Evolutionary conservation across 306 rosid species (phyloP).

Genomic region (Acmispon strigosus): DNA sequence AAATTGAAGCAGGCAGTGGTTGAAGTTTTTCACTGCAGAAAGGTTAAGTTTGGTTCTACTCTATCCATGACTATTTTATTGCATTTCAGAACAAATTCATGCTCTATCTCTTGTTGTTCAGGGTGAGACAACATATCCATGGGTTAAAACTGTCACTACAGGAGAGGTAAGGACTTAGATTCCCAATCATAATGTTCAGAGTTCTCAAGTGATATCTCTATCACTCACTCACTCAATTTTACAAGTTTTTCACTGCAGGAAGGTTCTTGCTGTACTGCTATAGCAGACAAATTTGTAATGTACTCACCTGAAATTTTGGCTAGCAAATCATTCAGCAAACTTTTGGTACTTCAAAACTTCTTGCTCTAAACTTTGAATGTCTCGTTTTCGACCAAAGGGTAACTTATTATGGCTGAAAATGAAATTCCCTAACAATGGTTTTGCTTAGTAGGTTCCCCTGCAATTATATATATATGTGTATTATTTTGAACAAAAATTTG

Average conservation of each 20-base stretch:
- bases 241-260: constrained; percentile 35
- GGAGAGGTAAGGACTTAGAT: constrained; percentile 43
- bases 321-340: constrained; percentile 65
- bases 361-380: neutral
- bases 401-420: too few relatives aligned
- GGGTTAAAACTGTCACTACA: constrained; percentile 51
- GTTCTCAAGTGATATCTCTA: neutral
- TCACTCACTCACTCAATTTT: too few relatives aligned
- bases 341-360: constrained; percentile 47
- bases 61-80: neutral
- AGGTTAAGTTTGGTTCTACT: constrained; percentile 37
- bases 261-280: constrained; percentile 57
- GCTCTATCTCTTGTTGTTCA: constrained; percentile 16
- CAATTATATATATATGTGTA: too few relatives aligned
- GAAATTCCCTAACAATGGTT: too few relatives aligned
- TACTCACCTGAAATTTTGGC: constrained; percentile 61
- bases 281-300: constrained; percentile 59
- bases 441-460: too few relatives aligned
- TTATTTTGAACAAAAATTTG: neutral
- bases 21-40: constrained; percentile 60
- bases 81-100: constrained; percentile 1
- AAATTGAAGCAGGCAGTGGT: constrained; percentile 60
- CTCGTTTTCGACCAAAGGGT: too few relatives aligned
- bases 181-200: neutral
- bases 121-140: constrained; percentile 64